Conservation (phyloP, 1,139 yeast genomes). For the Lodderomyces metapsilosis region DNA sequence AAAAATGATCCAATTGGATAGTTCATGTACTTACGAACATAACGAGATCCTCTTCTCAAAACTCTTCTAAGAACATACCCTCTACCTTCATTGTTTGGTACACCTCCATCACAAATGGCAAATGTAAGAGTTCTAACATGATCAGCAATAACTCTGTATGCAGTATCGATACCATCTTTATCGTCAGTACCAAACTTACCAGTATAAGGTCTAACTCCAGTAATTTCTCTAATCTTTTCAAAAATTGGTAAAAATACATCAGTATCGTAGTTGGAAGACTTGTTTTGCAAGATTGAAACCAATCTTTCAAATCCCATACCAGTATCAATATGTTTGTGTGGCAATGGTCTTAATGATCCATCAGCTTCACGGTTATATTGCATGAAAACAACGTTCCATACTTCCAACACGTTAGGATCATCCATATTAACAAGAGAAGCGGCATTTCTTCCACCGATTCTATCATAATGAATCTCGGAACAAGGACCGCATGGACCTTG, state of each 20-base stretch:
- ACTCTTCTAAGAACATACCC: conserved; percentile 97
- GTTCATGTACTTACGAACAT: conserved; percentile 92
- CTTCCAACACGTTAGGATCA: conserved; percentile 95
- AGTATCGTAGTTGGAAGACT: conserved; percentile 90
- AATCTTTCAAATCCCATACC: conserved; percentile 99
- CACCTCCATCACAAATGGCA: conserved; percentile 98
- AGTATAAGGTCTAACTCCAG: conserved; percentile 86
- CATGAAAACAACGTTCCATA: conserved; percentile 96
- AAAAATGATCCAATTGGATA: conserved; percentile 94
- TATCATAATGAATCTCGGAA: conserved; percentile 94
- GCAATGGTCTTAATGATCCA: conserved; percentile 75
- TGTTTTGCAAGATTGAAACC: conserved; percentile 90
- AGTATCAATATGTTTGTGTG: conserved; percentile 93
- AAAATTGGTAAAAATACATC: conserved; percentile 93
- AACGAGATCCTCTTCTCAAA: conserved; percentile 96
- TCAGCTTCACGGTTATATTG: conserved; percentile 94
- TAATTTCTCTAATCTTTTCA: conserved; percentile 80
- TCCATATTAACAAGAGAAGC: conserved; percentile 86
- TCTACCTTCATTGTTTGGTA: conserved; percentile 98
- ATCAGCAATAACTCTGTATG: conserved; percentile 96
- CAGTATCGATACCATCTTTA: conserved; percentile 92
- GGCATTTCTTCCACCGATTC: conserved; percentile 98
- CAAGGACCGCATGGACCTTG: conserved; percentile 99
- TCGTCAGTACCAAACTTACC: conserved; percentile 95
- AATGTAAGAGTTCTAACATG: conserved; percentile 96